Evolutionary conservation across 805 yeast species (phyloP), one percentile per base, ranked within the genome.

Genomic region (Yarrowia osloensis): DNA sequence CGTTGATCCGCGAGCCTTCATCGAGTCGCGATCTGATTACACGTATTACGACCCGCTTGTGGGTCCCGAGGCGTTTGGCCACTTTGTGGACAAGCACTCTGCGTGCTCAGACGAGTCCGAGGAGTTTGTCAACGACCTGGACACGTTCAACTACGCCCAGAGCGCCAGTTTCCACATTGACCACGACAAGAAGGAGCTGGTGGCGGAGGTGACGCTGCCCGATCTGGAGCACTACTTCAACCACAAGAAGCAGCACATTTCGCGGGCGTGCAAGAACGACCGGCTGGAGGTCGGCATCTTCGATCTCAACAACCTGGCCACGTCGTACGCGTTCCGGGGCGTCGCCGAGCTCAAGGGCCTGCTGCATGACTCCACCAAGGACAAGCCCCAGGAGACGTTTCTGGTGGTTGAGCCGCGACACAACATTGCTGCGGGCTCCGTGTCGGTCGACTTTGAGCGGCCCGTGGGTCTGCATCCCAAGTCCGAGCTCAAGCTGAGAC

Each of bases 381-480:
- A 42, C 15, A 61, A 61, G 24, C 24, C 66, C 6, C 52, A 61
- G 12, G 66, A 61, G 26, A 61, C 66, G 6, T 31, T 44, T 15
- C 40, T 61, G 24, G 54, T 46, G 44, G 8, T 46, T 15, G 54
- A 61, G 33, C 52, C 66, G 2, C 54, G 66, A 2, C 54, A 61
- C 44, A 46, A 44, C 22, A 22, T 61, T n/a, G 52, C 22, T 11
- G 54, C 52, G 11, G 66, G 54, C 9, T 61, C 66, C 6, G 66
- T 61, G 21, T 46, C 44, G 9, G 54, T 44, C 22, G 54, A 61
- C 40, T 61, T 61, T n/a, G 54, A 61, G 26, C 52, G 54, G 3
- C 66, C 66, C 19, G 66, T 61, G 3, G 66, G 66, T 35, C 66
- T 61, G 22, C 66, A 61, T 31, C 66, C 66, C 22, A 61, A 61